These are phyloP conservation scores for Phytophthora quininea DNA, from an alignment of 352 stramenopile genomes.

Conservation along the genomic window DNA sequence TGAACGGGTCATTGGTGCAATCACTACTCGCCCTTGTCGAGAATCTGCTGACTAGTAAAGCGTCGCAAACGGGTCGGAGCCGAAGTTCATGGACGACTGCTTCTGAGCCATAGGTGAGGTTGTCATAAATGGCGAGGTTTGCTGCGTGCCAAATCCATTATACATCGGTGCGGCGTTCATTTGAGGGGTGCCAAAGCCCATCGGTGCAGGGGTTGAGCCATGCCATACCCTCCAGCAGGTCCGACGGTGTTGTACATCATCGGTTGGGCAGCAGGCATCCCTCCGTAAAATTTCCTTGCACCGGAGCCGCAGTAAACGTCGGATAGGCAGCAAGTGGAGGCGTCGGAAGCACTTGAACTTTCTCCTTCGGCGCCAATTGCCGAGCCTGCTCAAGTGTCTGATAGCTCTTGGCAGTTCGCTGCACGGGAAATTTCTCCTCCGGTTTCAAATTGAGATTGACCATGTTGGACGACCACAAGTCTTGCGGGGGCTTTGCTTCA, in stretches of 20 bases:
- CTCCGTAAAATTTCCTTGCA: conserved; percentile 31
- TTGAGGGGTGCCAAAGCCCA: conserved; percentile 26
- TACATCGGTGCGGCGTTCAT: conserved; percentile 21
- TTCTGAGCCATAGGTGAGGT: conserved; percentile 30
- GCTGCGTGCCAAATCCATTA: conserved; percentile 26
- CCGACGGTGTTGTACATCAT: conserved; percentile 46
- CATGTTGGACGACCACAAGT: conserved; percentile 78
- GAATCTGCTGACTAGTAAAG: conserved; percentile 73
- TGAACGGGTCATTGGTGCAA: conserved; percentile 17
- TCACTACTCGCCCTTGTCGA: conserved; percentile 23
- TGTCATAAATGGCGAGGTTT: conserved; percentile 54
- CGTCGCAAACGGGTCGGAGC: conserved; percentile 64
- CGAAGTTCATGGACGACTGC: conserved; percentile 31
- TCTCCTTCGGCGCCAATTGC: conserved; percentile 60
- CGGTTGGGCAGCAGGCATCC: conserved; percentile 35
- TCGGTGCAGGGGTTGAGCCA: conserved; percentile 46
- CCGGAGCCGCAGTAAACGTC: conserved; percentile 22
- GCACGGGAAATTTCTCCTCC: conserved; percentile 52
- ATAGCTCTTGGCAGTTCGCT: conserved; percentile 53
- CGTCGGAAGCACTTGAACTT: conserved; percentile 64
- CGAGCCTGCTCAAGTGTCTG: conserved; percentile 81
- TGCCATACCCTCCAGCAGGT: conserved; percentile 24
- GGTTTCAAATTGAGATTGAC: conserved; percentile 79
- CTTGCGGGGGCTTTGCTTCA: conserved; percentile 28
- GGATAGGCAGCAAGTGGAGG: conserved; percentile 35